phyloP scores from a whole-genome alignment of 805 yeast species.

The Schwanniomyces vanrijiae region DNA sequence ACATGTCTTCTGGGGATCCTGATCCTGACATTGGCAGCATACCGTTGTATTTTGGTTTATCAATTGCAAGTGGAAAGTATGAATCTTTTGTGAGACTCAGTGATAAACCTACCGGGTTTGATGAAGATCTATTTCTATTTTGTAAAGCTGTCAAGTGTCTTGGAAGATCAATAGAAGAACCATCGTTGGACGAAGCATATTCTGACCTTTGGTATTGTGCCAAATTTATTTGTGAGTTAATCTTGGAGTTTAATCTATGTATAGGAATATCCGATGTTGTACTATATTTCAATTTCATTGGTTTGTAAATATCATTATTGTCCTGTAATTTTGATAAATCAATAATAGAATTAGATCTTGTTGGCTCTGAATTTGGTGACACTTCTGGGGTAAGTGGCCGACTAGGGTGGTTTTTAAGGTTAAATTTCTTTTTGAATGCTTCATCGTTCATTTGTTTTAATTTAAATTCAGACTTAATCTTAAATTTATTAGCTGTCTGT shows the following conservation, averaged over 20 bases:
- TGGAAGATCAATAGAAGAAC: slow-evolving; percentile 24
- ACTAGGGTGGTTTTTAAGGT: slow-evolving; percentile 29
- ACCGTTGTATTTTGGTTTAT: background rate
- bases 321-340: slow-evolving; percentile 35
- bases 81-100: slow-evolving; percentile 18
- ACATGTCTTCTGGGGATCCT: slow-evolving; percentile 9
- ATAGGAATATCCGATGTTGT: slow-evolving; percentile 39
- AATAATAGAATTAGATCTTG: slow-evolving; percentile 40
- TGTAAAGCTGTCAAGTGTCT: slow-evolving; percentile 11
- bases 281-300: slow-evolving; percentile 39
- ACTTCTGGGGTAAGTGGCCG: slow-evolving; percentile 42
- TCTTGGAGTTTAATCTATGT: slow-evolving; percentile 36
- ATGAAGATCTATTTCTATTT: slow-evolving; percentile 20
- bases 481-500: slow-evolving; percentile 22
- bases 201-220: slow-evolving; percentile 18
- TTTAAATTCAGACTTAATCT: slow-evolving; percentile 32
- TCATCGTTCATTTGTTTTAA: slow-evolving; percentile 38
- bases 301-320: slow-evolving; percentile 37
- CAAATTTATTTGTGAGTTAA: slow-evolving; percentile 39
- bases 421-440: slow-evolving; percentile 32
- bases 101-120: slow-evolving; percentile 18
- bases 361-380: slow-evolving; percentile 42
- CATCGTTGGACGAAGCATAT: slow-evolving; percentile 18
- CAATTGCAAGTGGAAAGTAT: slow-evolving; percentile 22
- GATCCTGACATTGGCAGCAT: slow-evolving; percentile 1